A percentile compares a stretch with the other conserved stretches of the same genome.
Evolutionary conservation across 1,284 basidiomycete species (phyloP).

Genomic region (Schizopora paradoxa): DNA sequence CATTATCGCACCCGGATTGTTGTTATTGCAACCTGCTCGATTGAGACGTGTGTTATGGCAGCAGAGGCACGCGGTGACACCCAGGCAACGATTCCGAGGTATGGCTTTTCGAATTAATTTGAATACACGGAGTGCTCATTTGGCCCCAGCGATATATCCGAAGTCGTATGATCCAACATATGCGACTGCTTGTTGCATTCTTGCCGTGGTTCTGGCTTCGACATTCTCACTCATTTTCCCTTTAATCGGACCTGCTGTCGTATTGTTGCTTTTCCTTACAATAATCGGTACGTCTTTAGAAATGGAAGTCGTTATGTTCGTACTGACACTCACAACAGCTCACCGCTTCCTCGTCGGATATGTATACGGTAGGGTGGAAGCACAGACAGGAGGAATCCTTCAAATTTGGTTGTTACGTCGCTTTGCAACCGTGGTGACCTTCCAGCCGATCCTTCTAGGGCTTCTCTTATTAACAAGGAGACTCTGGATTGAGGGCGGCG

Average conservation of each 20-base stretch:
- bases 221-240: conserved; percentile 73
- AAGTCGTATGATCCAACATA: conserved; percentile 62
- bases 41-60: conserved; percentile 50
- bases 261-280: conserved; percentile 60
- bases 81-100: conserved; percentile 76
- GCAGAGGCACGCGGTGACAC: conserved; percentile 59
- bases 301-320: too few species aligned
- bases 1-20: conserved; percentile 62
- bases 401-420: conserved; percentile 72
- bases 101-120: conserved; percentile 22
- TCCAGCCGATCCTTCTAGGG: conserved; percentile 72
- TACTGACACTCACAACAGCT: conserved; percentile 35
- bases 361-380: conserved; percentile 64
- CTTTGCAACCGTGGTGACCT: conserved; percentile 55
- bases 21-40: conserved; percentile 63
- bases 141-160: conserved; percentile 75
- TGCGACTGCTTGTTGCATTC: conserved; percentile 57
- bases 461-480: conserved; percentile 60
- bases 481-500: conserved; percentile 67
- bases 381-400: conserved; percentile 65
- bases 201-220: conserved; percentile 67
- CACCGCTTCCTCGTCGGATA: conserved; percentile 73
- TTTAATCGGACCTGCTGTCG: conserved; percentile 64
- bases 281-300: conserved; percentile 51
- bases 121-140: conserved; percentile 1